Conservation (phyloP, 1,284 basidiomycete species). For the Fomes fomentarius region DNA sequence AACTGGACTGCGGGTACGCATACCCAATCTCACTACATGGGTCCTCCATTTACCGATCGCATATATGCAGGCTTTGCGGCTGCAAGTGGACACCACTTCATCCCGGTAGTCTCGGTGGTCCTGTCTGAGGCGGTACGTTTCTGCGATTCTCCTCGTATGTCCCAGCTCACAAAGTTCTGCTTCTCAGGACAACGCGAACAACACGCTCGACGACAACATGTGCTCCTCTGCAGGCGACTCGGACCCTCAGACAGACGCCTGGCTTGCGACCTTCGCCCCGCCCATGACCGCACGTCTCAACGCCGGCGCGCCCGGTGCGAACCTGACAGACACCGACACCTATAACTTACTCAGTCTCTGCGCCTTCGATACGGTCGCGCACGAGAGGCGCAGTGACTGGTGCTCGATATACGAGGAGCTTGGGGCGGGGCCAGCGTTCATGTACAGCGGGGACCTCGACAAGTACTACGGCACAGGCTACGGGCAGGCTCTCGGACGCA, state of each 20-base stretch:
- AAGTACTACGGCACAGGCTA: conserved; percentile 82
- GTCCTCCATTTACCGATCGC: neutral
- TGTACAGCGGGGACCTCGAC: conserved; percentile 74
- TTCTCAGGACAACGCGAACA: conserved; percentile 65
- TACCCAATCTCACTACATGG: too few relatives aligned
- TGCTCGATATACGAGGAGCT: conserved; percentile 64
- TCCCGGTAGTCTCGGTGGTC: conserved; percentile 53
- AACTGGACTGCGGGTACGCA: conserved; percentile 72
- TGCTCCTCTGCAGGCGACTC: conserved; percentile 63
- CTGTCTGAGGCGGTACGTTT: conserved; percentile 51
- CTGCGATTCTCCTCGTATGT: neutral
- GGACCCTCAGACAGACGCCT: conserved; percentile 47
- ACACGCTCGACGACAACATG: conserved; percentile 73
- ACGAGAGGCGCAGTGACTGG: conserved; percentile 61
- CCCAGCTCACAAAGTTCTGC: neutral
- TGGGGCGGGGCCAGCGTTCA: conserved; percentile 62
- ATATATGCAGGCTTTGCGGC: conserved; percentile 51
- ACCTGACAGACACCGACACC: conserved; percentile 59
- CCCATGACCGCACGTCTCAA: conserved; percentile 69
- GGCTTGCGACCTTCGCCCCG: conserved; percentile 59
- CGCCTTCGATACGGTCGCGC: conserved; percentile 72
- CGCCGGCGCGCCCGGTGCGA: conserved; percentile 59
- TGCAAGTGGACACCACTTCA: conserved; percentile 26
- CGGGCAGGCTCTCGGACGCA: conserved; percentile 65
- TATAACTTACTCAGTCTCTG: conserved; percentile 74